Evolutionary conservation across 2,329 filamentous ascomycete genomes (phyloP).

Genomic region (Colletotrichum sp.): DNA sequence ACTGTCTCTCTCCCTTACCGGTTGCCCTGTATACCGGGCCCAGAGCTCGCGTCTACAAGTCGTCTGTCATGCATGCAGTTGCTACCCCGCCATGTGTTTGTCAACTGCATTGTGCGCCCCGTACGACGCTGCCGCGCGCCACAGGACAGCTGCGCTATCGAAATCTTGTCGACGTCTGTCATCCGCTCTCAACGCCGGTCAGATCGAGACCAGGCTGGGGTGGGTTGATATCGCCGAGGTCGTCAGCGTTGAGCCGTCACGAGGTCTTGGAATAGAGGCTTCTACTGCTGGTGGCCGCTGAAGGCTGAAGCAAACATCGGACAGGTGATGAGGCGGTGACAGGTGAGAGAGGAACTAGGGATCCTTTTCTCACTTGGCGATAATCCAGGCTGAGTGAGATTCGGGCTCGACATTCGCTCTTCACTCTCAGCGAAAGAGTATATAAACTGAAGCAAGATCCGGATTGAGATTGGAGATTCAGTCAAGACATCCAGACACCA

Average conservation of each 20-base stretch:
- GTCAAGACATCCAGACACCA: neutral
- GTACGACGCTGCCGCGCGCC: constrained; percentile 8
- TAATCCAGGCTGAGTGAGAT: neutral
- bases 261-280: neutral
- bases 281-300: neutral
- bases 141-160: neutral
- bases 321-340: neutral
- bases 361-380: neutral
- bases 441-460: neutral
- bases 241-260: neutral
- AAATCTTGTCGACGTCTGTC: neutral
- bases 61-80: neutral
- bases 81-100: neutral
- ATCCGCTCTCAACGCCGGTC: neutral
- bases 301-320: neutral
- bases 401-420: neutral
- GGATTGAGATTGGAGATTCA: neutral
- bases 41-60: neutral
- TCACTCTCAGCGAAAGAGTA: neutral
- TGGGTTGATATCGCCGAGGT: neutral
- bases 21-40: constrained; percentile 8
- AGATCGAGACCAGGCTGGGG: neutral
- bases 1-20: neutral
- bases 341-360: neutral
- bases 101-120: neutral